These are phyloP conservation scores for Olyra latifolia DNA, from an alignment of 176 grass and related monocot genomes.

Conservation along the genomic window DNA sequence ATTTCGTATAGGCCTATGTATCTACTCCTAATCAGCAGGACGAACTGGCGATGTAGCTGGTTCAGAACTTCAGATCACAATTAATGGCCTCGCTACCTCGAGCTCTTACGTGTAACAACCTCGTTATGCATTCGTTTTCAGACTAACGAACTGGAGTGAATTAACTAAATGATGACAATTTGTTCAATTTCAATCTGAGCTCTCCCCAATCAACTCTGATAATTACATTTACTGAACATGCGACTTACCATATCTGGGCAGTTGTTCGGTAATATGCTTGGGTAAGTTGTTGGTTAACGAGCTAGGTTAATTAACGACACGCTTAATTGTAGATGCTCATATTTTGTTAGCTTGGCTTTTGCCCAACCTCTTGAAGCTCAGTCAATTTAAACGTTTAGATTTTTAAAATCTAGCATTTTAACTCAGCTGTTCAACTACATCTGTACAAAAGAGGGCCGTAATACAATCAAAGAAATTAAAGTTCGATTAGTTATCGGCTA, in stretches of 20 bases:
- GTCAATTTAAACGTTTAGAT: no score
- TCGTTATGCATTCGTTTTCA: not conserved
- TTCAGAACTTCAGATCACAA: constrained; percentile 31
- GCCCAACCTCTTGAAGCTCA: no score
- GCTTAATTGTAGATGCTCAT: no score
- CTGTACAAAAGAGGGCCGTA: no score
- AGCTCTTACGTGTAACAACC: constrained; percentile 29
- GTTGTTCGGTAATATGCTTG: no score
- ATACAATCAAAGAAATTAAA: no score
- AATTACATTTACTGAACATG: not conserved
- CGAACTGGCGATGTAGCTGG: not conserved
- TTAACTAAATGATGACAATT: no score
- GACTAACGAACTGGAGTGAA: not conserved
- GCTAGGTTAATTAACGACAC: not conserved
- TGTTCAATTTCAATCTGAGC: not conserved
- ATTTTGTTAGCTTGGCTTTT: no score
- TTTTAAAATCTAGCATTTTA: no score
- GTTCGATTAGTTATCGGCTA: no score
- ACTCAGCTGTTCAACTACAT: no score
- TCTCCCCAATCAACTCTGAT: not conserved
- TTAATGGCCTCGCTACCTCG: not conserved
- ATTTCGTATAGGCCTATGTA: not conserved
- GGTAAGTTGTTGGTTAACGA: no score
- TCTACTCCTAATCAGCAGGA: not conserved
- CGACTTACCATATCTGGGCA: not conserved